Evolutionary conservation across 768 basidiomycete genomes (phyloP).

Genomic region (Epithele typhae): DNA sequence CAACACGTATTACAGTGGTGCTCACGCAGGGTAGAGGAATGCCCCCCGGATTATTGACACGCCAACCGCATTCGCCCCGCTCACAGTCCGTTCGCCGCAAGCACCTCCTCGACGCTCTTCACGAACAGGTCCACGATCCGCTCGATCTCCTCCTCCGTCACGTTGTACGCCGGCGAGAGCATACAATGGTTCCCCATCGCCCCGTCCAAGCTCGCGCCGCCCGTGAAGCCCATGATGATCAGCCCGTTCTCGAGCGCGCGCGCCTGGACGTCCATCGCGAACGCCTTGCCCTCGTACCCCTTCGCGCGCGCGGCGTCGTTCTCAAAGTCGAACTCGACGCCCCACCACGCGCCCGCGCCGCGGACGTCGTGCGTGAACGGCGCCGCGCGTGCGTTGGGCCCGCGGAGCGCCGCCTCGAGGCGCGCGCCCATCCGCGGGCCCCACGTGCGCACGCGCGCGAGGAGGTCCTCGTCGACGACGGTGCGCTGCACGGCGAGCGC

Average conservation of each 20-base stretch:
- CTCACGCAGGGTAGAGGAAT: too few species aligned
- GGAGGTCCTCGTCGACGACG: constrained; percentile 64
- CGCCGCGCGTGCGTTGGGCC: constrained; percentile 52
- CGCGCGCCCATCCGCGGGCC: constrained; percentile 56
- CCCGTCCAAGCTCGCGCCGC: constrained; percentile 66
- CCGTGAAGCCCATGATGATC: constrained; percentile 70
- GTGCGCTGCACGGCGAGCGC: constrained; percentile 78
- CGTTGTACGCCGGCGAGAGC: constrained; percentile 77
- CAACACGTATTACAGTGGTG: too few species aligned
- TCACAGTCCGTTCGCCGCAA: constrained; percentile 33
- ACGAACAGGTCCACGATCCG: constrained; percentile 64
- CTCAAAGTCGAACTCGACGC: constrained; percentile 74
- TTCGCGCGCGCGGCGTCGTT: constrained; percentile 29
- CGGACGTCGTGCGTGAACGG: constrained; percentile 77
- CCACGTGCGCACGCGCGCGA: constrained; percentile 52
- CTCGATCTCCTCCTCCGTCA: constrained; percentile 65
- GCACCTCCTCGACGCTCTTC: constrained; percentile 60
- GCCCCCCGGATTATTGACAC: too few species aligned
- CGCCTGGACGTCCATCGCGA: constrained; percentile 70
- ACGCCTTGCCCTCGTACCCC: constrained; percentile 37
- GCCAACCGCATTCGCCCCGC: neutral
- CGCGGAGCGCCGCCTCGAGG: constrained; percentile 49
- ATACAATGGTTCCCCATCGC: constrained; percentile 70
- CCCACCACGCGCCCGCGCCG: constrained; percentile 83
- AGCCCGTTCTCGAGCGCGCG: constrained; percentile 62